Evolutionary conservation across 352 stramenopile species (phyloP).

Genomic region (Globisporangium abappressorium): DNA sequence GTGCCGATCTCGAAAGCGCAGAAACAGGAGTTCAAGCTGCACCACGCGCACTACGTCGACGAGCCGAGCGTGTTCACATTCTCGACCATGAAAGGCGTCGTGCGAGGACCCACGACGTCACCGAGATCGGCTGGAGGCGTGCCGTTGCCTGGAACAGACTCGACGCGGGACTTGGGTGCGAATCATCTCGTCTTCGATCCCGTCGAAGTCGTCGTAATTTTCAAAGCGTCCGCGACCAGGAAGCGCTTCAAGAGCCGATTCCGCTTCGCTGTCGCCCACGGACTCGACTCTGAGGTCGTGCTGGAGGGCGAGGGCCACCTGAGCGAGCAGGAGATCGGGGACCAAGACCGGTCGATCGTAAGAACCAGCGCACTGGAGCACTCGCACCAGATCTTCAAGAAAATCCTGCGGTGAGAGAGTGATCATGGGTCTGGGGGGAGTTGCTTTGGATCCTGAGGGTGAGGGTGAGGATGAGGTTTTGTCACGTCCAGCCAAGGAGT

Average conservation of each 20-base stretch:
- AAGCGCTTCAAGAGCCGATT: conserved; percentile 64
- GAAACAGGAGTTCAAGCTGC: conserved; percentile 42
- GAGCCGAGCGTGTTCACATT: conserved; percentile 66
- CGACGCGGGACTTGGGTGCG: conserved; percentile 29
- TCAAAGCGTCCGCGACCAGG: conserved; percentile 34
- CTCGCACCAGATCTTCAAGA: conserved; percentile 51
- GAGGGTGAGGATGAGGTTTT: neutral
- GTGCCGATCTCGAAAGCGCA: conserved; percentile 55
- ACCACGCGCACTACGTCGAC: conserved; percentile 55
- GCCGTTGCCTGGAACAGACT: conserved; percentile 33
- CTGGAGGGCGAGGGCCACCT: conserved; percentile 69
- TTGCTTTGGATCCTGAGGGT: neutral
- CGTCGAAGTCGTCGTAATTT: conserved; percentile 47
- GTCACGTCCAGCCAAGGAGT: neutral
- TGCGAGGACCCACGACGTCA: conserved; percentile 54
- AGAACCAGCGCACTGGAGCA: conserved; percentile 40
- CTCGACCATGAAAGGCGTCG: conserved; percentile 31
- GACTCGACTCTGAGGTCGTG: conserved; percentile 65
- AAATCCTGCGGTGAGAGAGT: conserved; percentile 15
- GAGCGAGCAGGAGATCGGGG: conserved; percentile 39
- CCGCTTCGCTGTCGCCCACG: conserved; percentile 57
- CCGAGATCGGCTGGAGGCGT: conserved; percentile 47
- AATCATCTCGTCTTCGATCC: conserved; percentile 39
- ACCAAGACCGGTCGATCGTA: conserved; percentile 50
- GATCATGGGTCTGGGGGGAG: neutral